Evolutionary conservation across 306 rosid species (phyloP).

Genomic region (Hylodesmum podocarpum): DNA sequence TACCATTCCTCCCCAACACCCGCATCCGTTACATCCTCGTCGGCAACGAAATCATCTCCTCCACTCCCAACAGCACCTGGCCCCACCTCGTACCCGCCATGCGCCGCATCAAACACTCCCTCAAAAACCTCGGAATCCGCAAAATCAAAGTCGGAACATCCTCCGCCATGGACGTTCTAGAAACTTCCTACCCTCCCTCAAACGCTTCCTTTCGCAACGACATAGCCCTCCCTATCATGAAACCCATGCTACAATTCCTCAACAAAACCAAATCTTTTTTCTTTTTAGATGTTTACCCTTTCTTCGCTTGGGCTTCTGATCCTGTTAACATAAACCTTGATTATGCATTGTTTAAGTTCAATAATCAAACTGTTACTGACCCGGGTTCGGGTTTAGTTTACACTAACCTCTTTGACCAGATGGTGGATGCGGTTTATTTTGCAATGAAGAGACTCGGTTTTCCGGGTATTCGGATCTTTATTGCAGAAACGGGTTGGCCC

Average conservation of each 20-base stretch:
- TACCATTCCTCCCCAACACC: slow-evolving; percentile 53
- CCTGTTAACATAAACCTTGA: slow-evolving; percentile 51
- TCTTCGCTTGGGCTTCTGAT: slow-evolving; percentile 60
- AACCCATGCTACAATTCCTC: slow-evolving; percentile 63
- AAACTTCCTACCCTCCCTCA: slow-evolving; percentile 73
- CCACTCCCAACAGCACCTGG: slow-evolving; percentile 38
- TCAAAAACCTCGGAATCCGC: slow-evolving; percentile 35
- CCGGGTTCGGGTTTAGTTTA: slow-evolving; percentile 62
- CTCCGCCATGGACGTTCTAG: slow-evolving; percentile 56
- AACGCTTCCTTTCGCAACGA: slow-evolving; percentile 66
- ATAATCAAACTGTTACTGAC: slow-evolving; percentile 48
- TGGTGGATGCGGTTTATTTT: slow-evolving; percentile 74
- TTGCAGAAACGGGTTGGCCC: slow-evolving; percentile 96
- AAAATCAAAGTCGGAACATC: slow-evolving; percentile 73
- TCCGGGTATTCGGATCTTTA: slow-evolving; percentile 56
- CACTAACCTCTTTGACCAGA: slow-evolving; percentile 69
- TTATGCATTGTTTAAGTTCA: slow-evolving; percentile 52
- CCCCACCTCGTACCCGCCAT: slow-evolving; percentile 59
- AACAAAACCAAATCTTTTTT: slow-evolving; percentile 67
- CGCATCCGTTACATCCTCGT: slow-evolving; percentile 70
- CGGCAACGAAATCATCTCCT: slow-evolving; percentile 62
- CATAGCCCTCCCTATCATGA: slow-evolving; percentile 41
- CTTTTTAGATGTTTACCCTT: slow-evolving; percentile 74
- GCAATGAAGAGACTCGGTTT: slow-evolving; percentile 68
- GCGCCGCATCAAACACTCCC: slow-evolving; percentile 49